Base-by-base conservation (phyloP, 2,329 filamentous ascomycete species). In the Pseudopyrenochaeta lycopersici region DNA sequence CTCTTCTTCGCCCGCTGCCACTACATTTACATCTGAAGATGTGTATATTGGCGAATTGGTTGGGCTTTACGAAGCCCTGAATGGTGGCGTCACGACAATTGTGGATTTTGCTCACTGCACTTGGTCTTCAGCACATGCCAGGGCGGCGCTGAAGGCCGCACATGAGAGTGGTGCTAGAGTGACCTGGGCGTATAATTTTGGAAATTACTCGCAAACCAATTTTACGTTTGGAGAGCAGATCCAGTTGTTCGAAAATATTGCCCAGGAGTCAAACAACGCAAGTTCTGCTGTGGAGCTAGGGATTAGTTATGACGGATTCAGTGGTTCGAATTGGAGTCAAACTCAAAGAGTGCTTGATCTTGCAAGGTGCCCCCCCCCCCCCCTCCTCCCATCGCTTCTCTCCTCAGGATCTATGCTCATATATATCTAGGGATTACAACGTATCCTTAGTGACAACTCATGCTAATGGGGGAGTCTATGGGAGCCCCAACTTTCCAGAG, bases 11-110 rank as follows among this genome's bases (percentile, higher is more conserved):
- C 49, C 50, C 2, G 51, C 52, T 20, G 32, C 17, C 17, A 39
- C 17, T 4, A 15, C 36, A 14, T 55, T 67, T 18, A 54, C 47
- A 6, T 52, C 62, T 3, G 64, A 70, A 14, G 60, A 70, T 18
- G 58, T 66, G 12, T 68, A 70, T 27, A 46, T 66, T 39, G 54
- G 64, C 2, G 60, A 68, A 45, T 47, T 68, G 7, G 46, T 52
- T 32, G 83, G 83, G 0, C 56, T 82, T 0, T 77, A 81, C 5
- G 83, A 85, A 52, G 75, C 78, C 1, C 59, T 84, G 23, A 81
- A 84, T 18, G 80, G 78, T 0, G 83, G 83, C 1, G 81, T 83
- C 3, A 85, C 83, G 0, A 82, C 81, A 0, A 75, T 77, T 0
- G 72, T 85, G 0, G 83, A 68, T 41, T 58, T 5, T 35, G 32